Base-by-base conservation (phyloP, 2,329 filamentous ascomycete species). In the Rhinocladiella similis region DNA sequence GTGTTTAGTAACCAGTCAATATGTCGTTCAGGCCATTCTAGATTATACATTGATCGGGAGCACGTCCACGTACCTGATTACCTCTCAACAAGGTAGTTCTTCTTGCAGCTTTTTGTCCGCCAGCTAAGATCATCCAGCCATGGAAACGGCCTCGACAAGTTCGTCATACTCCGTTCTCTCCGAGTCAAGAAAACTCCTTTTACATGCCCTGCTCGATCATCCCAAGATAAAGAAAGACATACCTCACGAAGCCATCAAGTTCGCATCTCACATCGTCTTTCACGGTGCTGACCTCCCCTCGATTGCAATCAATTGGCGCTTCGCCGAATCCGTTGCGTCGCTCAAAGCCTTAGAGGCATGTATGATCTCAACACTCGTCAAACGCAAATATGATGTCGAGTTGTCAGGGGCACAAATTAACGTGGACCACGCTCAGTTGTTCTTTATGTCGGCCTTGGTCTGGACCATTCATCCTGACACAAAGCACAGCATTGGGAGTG, bases 221-320 rank as follows among this genome's bases (percentile, higher is more conserved):
- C 67, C 73, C 22, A 0, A 77, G 12, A 70, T 79, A 20, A 68
- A 70, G 77, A 1, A 39, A 18, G 36, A n/a, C 16, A 14, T 18
- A 3, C 36, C 77, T 75, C 0, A 25, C 53, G 20, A 73, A 73
- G 9, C 68, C 73, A 41, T 56, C 67, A 47, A 67, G 71, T 62
- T 70, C 70, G 48, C 70, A 79, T 43, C 67, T 62, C 0, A 81
- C 22, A 7, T 25, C 22, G 22, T 25, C 22, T 25, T 80, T 54
- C 70, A 73, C 18, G 80, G 80, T 3, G 69, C 64, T 18, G 63
- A 70, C 19, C 66, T 67, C 29, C 80, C 79, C 0, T 76, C 70
- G 45, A 73, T 83, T 9, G 79, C 80, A 0, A 78, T 83, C 65
- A 82, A 80, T 50, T 83, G 81, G 80, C 72, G 80, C 1, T 80